phyloP scores from a whole-genome alignment of 345 rosid genomes.

The Abelmoschus esculentus region DNA sequence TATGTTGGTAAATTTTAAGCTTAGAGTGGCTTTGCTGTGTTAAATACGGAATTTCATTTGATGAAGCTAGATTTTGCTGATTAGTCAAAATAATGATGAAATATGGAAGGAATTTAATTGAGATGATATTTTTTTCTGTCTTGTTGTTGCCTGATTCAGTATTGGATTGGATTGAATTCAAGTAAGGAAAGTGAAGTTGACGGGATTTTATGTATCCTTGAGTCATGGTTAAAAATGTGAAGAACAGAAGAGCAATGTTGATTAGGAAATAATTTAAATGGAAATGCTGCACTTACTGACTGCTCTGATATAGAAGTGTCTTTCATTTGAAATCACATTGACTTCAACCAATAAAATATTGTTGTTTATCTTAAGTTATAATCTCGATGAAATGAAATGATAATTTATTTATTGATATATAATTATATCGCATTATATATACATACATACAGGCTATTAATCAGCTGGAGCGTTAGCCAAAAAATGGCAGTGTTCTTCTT shows the following conservation, averaged over 20 bases:
- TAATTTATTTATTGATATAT: neutral
- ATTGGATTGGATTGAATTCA: neutral
- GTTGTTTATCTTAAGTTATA: neutral
- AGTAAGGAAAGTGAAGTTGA: slow-evolving; percentile 1
- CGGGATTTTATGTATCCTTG: neutral
- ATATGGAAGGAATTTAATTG: neutral
- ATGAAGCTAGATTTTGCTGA: slow-evolving; percentile 4
- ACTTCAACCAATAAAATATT: neutral
- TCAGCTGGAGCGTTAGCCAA: neutral
- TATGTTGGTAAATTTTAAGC: slow-evolving; percentile 14
- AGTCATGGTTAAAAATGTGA: neutral
- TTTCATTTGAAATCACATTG: neutral
- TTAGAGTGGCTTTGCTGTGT: neutral
- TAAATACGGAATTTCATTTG: neutral
- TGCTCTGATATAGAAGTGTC: neutral
- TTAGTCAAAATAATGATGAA: neutral
- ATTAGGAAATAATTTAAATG: slow-evolving; percentile 7
- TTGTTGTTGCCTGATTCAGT: neutral
- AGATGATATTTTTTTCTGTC: neutral
- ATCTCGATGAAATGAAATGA: neutral
- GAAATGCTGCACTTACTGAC: neutral
- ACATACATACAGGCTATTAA: too few species aligned
- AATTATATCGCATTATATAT: neutral
- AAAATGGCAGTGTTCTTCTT: neutral
- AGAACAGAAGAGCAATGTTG: neutral